A percentile compares a stretch with the other conserved stretches of the same genome.
phyloP scores from a whole-genome alignment of 2,329 filamentous ascomycete species.

The Aureobasidium sp. region DNA sequence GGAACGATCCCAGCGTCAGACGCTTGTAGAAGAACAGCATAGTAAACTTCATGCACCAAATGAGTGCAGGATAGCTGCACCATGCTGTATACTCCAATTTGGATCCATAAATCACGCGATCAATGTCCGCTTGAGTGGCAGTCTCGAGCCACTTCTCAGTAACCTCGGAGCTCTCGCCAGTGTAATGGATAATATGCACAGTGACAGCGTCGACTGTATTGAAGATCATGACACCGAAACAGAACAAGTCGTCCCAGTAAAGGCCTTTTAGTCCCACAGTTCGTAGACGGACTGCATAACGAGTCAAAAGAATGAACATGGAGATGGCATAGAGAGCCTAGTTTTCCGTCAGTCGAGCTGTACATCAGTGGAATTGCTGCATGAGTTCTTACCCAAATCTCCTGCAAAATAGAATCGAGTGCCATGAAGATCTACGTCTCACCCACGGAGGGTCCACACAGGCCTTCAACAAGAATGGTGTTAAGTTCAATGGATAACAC shows the following conservation, averaged over 20 bases:
- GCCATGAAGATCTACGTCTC: not conserved
- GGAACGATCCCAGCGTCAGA: slow-evolving; percentile 28
- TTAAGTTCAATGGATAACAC: not conserved
- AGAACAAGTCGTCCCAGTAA: slow-evolving; percentile 35
- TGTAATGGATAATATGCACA: slow-evolving; percentile 29
- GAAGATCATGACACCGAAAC: slow-evolving; percentile 20
- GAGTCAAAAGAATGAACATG: slow-evolving; percentile 26
- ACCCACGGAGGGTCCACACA: not conserved
- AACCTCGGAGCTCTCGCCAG: slow-evolving; percentile 27
- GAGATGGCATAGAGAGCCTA: slow-evolving; percentile 4
- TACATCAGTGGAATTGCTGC: not conserved
- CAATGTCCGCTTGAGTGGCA: slow-evolving; percentile 26
- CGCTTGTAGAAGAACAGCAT: slow-evolving; percentile 29
- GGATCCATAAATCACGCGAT: slow-evolving; percentile 28
- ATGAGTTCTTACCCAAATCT: slow-evolving; percentile 7
- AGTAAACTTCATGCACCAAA: slow-evolving; percentile 31
- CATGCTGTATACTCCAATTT: slow-evolving; percentile 35
- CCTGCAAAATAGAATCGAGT: slow-evolving; percentile 2
- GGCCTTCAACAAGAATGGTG: not conserved
- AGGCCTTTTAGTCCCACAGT: slow-evolving; percentile 33
- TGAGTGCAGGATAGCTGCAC: slow-evolving; percentile 34
- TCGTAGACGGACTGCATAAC: slow-evolving; percentile 32
- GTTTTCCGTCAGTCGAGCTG: not conserved
- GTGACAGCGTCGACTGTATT: slow-evolving; percentile 32
- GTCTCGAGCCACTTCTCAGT: slow-evolving; percentile 18